Conservation (phyloP, 2,329 filamentous ascomycete species). For the Trichoderma semiorbis region DNA sequence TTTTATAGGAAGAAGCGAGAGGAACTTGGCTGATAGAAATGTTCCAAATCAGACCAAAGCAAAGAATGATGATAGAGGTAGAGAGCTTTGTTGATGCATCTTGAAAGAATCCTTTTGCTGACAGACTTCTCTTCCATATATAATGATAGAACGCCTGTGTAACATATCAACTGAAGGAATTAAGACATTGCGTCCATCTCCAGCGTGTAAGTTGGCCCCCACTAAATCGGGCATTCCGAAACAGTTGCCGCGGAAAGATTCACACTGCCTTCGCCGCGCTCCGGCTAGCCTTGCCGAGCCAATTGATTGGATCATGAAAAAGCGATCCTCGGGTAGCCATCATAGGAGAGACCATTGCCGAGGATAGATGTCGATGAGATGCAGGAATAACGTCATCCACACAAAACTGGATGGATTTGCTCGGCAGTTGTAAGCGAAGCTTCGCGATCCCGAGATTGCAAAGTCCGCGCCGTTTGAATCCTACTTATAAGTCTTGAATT, state of each 20-base stretch:
- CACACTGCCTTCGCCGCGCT: neutral
- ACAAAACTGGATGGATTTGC: neutral
- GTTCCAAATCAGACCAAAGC: fast-evolving
- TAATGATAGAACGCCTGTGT: neutral
- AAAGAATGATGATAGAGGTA: neutral
- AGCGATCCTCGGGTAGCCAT: neutral
- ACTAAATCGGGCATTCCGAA: neutral
- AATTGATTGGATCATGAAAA: neutral
- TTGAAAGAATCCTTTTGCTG: neutral
- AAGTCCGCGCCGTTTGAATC: neutral
- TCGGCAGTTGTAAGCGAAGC: neutral
- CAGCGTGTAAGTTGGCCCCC: neutral
- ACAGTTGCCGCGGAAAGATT: neutral
- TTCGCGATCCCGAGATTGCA: neutral
- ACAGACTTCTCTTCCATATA: neutral
- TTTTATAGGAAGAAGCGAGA: neutral
- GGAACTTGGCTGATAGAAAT: neutral
- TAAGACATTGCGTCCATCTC: neutral
- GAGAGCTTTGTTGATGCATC: neutral
- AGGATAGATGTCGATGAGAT: neutral
- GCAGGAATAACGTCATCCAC: neutral
- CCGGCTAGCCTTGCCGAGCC: neutral
- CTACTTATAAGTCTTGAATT: neutral
- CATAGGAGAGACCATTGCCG: neutral
- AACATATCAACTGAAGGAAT: neutral